Base-by-base conservation (phyloP, 2,329 filamentous ascomycete species). In the Neopestalotiopsis clavispora region DNA sequence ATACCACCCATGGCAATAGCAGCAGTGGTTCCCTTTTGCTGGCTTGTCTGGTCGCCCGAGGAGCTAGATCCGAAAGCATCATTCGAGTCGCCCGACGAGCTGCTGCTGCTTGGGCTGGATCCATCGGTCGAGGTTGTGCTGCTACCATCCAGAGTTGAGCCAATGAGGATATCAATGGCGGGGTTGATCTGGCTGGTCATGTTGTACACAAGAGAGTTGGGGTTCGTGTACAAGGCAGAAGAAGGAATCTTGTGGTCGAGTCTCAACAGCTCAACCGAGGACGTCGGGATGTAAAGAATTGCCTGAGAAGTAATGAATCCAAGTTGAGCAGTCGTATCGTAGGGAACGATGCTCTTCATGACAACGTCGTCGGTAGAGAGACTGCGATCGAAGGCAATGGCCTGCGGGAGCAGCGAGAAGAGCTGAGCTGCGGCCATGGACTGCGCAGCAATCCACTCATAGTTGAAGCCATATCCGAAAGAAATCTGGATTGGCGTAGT, bases 221-320 rank as follows among this genome's bases (percentile, higher is more conserved):
- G 81, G 78, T 94, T 90, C 77, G 91, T 86, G 86, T 97, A 98
- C 30, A 98, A 83, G 28, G 81, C 78, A n/a, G 93, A 92, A 71
- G 89, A 88, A 14, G 93, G 90, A 65, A 90, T 90, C 75, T 89
- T 88, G 69, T 98, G 84, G 75, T 94, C 89, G 71, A 91, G 82
- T 68, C 87, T 83, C 32, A 98, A 85, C 34, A 87, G 85, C 68
- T 90, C 87, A 52, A 97, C 87, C 75, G 93, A 84, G 63, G 88
- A 88, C 7, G 84, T 85, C 1, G 94, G 94, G 75, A 97, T 93
- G 79, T 91, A 94, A 69, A 91, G 89, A 73, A 94, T 84, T 17
- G 91, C 93, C 70, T 94, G 80, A 1, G 95, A 97, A 0, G 94
- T 97, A 72, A 97, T 90, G 81, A 92, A 98, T 57, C 91, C 91